Base-by-base conservation (phyloP, 2,329 filamentous ascomycete genomes). In the Penicillium sclerotigenum region DNA sequence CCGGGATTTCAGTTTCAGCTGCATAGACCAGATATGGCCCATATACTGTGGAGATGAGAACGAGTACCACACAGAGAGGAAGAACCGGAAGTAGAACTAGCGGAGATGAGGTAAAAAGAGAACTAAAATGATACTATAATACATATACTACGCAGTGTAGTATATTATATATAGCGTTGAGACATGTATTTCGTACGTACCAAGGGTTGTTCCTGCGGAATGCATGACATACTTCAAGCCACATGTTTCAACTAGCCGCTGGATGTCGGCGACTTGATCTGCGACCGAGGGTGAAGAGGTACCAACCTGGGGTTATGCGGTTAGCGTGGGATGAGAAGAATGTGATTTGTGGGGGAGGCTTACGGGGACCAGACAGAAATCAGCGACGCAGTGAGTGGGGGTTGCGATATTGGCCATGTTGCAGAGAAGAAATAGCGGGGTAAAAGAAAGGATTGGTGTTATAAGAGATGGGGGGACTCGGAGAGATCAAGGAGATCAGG, bases 281-380 rank as follows among this genome's bases (percentile, higher is more conserved):
- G 90, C 88, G 16, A 93, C 88, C 2, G 89, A 91, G 49, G 85
- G 81, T 38, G 76, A 86, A 47, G 85, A 86, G 18, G 93, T 96
- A 59, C 94, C 93, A 59, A 97, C 83, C 87, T 90, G 50, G 54
- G 36, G 22, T 47, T 13, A 40, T 38, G 38, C 18, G 54, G 43
- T 53, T 34, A 55, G 41, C 22, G 41, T 34, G 48, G 34, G 37
- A 24, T 52, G 20, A 36, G 18, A 24, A 22, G 45, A 26, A 24
- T 10, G 20, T 41, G 20, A 16, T 13, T 40, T 7, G 33, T 36
- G 14, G 11, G 20, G 5, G 7, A 10, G 29, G 41, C 83, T 58
- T 69, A 89, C 87, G 2, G 92, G 92, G 59, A 97, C 88, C 63
- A 97, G 80, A 74, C 92, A 97, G 73, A 97, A 96, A 76, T 97